Percentiles rank a stretch among this genome's conserved stretches.
Conservation (phyloP, 2,329 filamentous ascomycete genomes). For the Acephala macrosclerotiorum region DNA sequence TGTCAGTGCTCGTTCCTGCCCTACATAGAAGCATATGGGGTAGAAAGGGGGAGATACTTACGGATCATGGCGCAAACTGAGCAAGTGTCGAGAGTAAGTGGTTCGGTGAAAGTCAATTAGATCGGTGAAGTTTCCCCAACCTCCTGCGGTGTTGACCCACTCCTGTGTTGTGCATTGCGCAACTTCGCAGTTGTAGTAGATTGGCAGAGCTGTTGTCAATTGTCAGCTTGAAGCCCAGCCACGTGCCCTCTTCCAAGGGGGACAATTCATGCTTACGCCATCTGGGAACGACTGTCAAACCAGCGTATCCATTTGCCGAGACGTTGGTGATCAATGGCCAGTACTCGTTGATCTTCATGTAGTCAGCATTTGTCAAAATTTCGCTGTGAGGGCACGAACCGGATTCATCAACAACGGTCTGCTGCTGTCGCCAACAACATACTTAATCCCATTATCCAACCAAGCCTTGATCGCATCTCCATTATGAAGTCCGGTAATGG, state of each 20-base stretch:
- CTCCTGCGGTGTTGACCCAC: constrained; percentile 65
- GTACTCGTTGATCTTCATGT: constrained; percentile 45
- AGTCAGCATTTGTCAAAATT: background rate
- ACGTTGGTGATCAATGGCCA: constrained; percentile 62
- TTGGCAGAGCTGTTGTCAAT: background rate
- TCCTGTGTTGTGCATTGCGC: constrained; percentile 61
- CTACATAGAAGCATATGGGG: too few species aligned
- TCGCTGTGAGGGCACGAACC: constrained; percentile 43
- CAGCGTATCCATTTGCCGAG: constrained; percentile 60
- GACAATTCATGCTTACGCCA: constrained; percentile 48
- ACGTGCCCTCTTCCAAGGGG: background rate
- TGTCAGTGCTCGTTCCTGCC: too few species aligned
- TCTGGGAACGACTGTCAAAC: constrained; percentile 63
- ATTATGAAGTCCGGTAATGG: constrained; percentile 70
- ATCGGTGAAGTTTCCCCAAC: constrained; percentile 57
- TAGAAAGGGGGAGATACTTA: background rate
- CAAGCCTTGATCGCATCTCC: constrained; percentile 65
- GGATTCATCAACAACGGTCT: constrained; percentile 59
- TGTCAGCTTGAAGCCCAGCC: too few species aligned
- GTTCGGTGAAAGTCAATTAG: constrained; percentile 57
- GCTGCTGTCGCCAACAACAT: constrained; percentile 69
- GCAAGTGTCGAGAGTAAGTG: constrained; percentile 59
- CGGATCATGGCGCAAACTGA: constrained; percentile 51
- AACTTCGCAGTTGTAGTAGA: constrained; percentile 52
- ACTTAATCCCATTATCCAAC: constrained; percentile 63